Evolutionary conservation across 2,329 filamentous ascomycete species (phyloP).

Genomic region (Phialemoniopsis sp.): DNA sequence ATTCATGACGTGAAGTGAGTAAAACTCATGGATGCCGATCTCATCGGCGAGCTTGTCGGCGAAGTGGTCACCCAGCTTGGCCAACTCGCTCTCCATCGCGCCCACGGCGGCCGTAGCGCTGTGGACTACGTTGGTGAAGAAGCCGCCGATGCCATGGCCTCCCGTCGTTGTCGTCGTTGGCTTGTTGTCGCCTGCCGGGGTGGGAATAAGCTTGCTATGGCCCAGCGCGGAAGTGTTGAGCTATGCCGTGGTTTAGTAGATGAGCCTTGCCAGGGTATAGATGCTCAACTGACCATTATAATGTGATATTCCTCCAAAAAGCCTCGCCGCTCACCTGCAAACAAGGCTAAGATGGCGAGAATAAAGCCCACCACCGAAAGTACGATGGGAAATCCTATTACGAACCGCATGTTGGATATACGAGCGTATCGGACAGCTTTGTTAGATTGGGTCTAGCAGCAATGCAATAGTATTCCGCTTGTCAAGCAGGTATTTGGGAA

Average conservation of each 20-base stretch:
- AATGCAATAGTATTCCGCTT: neutral
- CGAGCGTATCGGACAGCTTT: neutral
- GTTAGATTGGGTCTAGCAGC: too few species aligned
- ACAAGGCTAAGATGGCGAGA: constrained; percentile 27
- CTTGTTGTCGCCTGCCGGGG: constrained; percentile 12
- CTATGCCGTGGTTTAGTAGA: constrained; percentile 13
- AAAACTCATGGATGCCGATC: constrained; percentile 25
- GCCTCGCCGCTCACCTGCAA: constrained; percentile 29
- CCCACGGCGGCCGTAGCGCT: constrained; percentile 7
- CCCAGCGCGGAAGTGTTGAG: constrained; percentile 37
- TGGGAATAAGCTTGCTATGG: constrained; percentile 25
- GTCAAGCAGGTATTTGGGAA: neutral
- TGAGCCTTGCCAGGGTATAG: neutral
- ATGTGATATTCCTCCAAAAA: constrained; percentile 32
- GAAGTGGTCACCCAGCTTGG: constrained; percentile 11
- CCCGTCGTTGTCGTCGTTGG: constrained; percentile 9
- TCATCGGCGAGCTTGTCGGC: constrained; percentile 16
- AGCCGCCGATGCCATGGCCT: constrained; percentile 7
- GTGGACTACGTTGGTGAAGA: neutral
- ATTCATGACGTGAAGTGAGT: constrained; percentile 22
- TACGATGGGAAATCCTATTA: constrained; percentile 19
- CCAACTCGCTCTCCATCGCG: constrained; percentile 12
- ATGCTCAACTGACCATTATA: constrained; percentile 23
- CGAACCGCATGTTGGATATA: constrained; percentile 8
- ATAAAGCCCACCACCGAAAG: constrained; percentile 28